Base-by-base conservation (phyloP, 805 yeast genomes). In the Wickerhamiella hasegawae region DNA sequence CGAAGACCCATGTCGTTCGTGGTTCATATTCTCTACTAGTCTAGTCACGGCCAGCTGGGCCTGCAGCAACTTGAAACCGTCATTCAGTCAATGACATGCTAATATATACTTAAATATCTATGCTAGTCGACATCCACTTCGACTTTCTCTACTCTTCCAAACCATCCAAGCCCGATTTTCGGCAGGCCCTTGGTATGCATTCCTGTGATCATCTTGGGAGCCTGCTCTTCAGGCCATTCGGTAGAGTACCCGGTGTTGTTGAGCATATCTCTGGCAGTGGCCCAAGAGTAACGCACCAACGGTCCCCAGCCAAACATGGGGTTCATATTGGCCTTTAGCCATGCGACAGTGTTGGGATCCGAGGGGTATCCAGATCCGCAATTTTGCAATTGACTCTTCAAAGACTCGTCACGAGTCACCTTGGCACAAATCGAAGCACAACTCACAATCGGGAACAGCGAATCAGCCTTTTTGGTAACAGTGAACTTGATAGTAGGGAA, bases 391-490 rank as follows among this genome's bases (percentile, higher is more conserved):
- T 50, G 55, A 12, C 41, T 46, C 15, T 43, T 46, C 41, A 79
- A 56, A 28, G 69, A 65, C 31, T 69, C 55, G 53, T 90, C 99
- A 50, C 99, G 68, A 0, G 97, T 84, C 5, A 90, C 98, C 52
- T 90, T 90, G 8, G 99, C 99, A 31, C 85, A 85, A 32, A 90
- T 81, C 16, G 93, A 78, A 0, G 98, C 99, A 1, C 92, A 80
- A 52, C 93, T 78, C 5, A 90, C 99, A 36, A 83, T 74, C 1
- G 97, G 95, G 52, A 67, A 90, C 15, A 83, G 52, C 15, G 95
- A 74, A 60, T 90, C 99, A 0, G 98, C 98, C 52, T 90, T 90
- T 51, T 90, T 90, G 6, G 94, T 71, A 5, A 90, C 98, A 0
- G 83, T 77, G 20, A 90, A 68, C 40, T 67, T 68, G 17, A 80